Evolutionary conservation across 2,329 filamentous ascomycete genomes (phyloP).

Genomic region (Ascochyta clinopodiicola): DNA sequence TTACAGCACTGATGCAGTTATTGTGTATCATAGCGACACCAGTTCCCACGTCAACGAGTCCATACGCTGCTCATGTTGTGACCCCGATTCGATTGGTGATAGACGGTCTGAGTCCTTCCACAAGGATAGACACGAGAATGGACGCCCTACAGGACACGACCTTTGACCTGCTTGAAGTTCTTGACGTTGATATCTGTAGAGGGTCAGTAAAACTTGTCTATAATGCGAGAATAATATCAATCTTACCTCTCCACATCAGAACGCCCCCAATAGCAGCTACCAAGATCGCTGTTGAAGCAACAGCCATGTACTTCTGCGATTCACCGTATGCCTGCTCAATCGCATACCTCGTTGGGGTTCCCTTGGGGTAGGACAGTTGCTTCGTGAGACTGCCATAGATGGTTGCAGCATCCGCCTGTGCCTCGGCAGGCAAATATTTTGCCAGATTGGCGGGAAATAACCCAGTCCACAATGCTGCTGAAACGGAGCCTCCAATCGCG

Average conservation of each 20-base stretch:
- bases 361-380: constrained; percentile 61
- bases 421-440: constrained; percentile 53
- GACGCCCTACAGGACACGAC: constrained; percentile 55
- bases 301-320: constrained; percentile 41
- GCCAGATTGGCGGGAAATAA: constrained; percentile 60
- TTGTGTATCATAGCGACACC: not conserved
- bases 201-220: not conserved
- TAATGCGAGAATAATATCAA: not conserved
- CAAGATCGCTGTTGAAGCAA: constrained; percentile 35
- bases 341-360: constrained; percentile 54
- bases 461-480: constrained; percentile 68
- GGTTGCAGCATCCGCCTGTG: constrained; percentile 39
- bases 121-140: not conserved
- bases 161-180: constrained; percentile 55
- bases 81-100: not conserved
- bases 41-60: not conserved
- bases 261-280: constrained; percentile 43
- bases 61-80: not conserved
- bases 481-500: constrained; percentile 56
- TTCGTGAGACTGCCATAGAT: constrained; percentile 60
- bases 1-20: not conserved
- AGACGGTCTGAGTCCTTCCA: not conserved
- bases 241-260: constrained; percentile 50
- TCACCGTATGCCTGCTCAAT: constrained; percentile 43
- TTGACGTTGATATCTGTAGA: constrained; percentile 54